Evolutionary conservation across 768 basidiomycete genomes (phyloP), one percentile per base, ranked within the genome.

Genomic region (Macrolepiota dolichaula): DNA sequence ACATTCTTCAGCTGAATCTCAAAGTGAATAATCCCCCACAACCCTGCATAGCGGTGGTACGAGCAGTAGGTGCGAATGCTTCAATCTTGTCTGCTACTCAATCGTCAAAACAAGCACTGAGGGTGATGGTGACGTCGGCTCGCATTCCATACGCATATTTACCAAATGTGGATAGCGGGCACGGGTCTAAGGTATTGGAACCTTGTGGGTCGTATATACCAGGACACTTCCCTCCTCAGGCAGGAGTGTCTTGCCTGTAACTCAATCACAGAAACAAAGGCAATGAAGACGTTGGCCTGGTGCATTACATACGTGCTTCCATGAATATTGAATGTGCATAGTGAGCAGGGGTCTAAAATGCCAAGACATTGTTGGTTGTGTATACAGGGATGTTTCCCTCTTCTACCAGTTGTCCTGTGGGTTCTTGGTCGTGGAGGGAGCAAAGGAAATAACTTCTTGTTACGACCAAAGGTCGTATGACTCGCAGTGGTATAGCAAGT

Each of bases 101-200:
- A 75, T 99, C 97, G 69, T 99, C 97, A 71, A 99, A 99, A 42
- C 97, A 87, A 24, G 86, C 93, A 53, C 97, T 97, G 38, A 99
- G 88, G 22, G 96, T 96, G 66, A 99, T 96, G 78, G 98, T 94
- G 59, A 98, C 88, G 71, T 99, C 97, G 44, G 97, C 97, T 76
- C 98, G 97, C 85, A 99, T 98, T 3, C 96, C 96, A 46, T 98
- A 98, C 3, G 96, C 94, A 78, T 98, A 97, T 97, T 98, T 98
- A 61, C 96, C 96, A 57, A 99, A 85, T 96, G 98, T 98, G 74
- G 98, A 95, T 70, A 99, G 76, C 65, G 89, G 89, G 74, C 82
- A 86, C 37, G 88, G 85, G 73, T 94, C 84, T 55, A 82, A 99
- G 2, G 91, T 89, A 63, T 97, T 97, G 49, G 98, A 87, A 59